phyloP scores from a whole-genome alignment of 306 rosid genomes.

The Psophocarpus tetragonolobus region DNA sequence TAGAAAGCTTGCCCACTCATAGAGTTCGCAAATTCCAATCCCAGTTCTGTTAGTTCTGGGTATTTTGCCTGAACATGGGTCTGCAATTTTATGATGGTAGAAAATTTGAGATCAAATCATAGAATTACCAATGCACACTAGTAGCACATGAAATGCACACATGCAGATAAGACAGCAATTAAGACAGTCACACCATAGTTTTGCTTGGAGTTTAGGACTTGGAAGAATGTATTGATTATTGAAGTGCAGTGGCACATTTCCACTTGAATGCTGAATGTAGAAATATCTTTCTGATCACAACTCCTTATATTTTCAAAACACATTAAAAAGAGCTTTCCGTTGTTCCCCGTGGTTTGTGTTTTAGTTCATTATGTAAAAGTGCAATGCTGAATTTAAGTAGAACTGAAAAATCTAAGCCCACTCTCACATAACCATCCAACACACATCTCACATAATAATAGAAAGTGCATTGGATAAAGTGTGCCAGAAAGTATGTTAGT shows the following conservation, averaged over 20 bases:
- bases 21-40: conserved; percentile 57
- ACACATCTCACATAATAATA: background rate
- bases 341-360: background rate
- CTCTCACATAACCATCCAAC: background rate
- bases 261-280: conserved; percentile 7
- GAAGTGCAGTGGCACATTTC: background rate
- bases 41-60: conserved; percentile 69
- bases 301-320: conserved; percentile 9
- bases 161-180: conserved; percentile 14
- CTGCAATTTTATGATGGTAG: conserved; percentile 45
- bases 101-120: conserved; percentile 17
- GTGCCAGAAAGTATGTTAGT: background rate
- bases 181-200: background rate
- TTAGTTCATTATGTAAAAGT: background rate
- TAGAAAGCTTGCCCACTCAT: conserved; percentile 48
- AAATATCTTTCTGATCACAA: background rate
- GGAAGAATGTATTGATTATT: background rate
- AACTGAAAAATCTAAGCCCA: background rate
- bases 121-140: conserved; percentile 13
- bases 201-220: background rate
- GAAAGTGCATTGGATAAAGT: background rate
- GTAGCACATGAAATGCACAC: background rate
- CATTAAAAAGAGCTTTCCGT: background rate
- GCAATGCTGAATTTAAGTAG: no score
- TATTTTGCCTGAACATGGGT: conserved; percentile 72